These are phyloP conservation scores for Neurospora africana DNA, from an alignment of 495 filamentous ascomycete species.

Conservation along the genomic window DNA sequence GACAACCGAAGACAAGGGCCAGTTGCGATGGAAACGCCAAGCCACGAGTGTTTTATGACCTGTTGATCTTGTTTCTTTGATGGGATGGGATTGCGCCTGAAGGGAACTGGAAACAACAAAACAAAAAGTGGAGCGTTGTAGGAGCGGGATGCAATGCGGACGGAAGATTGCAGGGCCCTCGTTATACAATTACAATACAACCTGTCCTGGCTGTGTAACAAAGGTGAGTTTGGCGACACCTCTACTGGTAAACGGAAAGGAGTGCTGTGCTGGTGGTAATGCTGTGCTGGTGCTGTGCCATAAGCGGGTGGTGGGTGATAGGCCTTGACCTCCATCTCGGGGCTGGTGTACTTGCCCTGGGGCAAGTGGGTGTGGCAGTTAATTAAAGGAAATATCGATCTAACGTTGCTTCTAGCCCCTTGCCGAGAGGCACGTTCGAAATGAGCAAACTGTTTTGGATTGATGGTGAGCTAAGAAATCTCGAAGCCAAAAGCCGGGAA, in stretches of 20 bases:
- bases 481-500: neutral
- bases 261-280: neutral
- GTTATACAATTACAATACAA: neutral
- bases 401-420: neutral
- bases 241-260: neutral
- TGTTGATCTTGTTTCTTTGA: neutral
- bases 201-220: neutral
- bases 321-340: neutral
- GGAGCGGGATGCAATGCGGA: neutral
- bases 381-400: neutral
- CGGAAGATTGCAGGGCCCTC: neutral
- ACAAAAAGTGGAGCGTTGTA: neutral
- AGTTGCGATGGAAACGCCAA: neutral
- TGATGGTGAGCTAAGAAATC: neutral
- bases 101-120: neutral
- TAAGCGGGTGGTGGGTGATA: neutral
- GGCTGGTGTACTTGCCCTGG: neutral
- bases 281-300: neutral
- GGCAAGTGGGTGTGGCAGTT: neutral
- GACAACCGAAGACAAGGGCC: neutral
- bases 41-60: neutral
- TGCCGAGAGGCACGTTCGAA: neutral
- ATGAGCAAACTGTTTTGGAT: neutral
- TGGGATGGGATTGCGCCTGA: neutral
- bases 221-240: neutral